phyloP scores from a whole-genome alignment of 129 eudicot species.

The Ambrosia trifida region DNA sequence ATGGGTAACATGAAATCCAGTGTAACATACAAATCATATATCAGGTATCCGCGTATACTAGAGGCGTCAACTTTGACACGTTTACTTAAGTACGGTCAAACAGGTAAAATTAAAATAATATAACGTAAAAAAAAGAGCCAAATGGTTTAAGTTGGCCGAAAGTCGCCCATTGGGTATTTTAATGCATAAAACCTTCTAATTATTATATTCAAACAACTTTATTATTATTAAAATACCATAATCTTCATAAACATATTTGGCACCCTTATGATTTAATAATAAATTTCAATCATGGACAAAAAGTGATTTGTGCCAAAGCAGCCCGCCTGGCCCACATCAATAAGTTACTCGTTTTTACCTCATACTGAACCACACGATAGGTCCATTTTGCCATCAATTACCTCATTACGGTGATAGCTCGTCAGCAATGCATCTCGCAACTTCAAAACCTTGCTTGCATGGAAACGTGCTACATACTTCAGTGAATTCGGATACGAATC shows the following conservation, averaged over 20 bases:
- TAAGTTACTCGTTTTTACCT: neutral
- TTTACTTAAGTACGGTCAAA: conserved; percentile 7
- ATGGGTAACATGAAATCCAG: neutral
- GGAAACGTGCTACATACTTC: conserved; percentile 82
- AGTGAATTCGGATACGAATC: conserved; percentile 77
- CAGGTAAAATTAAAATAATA: neutral
- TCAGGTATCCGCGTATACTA: neutral
- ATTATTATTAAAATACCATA: neutral
- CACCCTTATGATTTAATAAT: neutral
- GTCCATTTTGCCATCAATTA: conserved; percentile 31
- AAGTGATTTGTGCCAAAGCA: neutral
- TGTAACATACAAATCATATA: neutral
- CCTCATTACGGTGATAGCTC: conserved; percentile 97
- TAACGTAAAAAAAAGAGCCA: neutral
- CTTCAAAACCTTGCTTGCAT: conserved; percentile 88
- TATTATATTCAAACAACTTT: neutral
- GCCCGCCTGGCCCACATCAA: neutral
- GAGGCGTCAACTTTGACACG: neutral
- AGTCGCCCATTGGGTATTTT: neutral
- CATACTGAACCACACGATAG: neutral
- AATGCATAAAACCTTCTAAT: neutral
- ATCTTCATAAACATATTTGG: neutral
- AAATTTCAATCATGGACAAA: neutral
- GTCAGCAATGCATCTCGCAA: conserved; percentile 81
- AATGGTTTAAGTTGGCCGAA: neutral